These are phyloP conservation scores for Rhizopogon vesiculosus DNA, from an alignment of 768 basidiomycete species.

Conservation along the genomic window DNA sequence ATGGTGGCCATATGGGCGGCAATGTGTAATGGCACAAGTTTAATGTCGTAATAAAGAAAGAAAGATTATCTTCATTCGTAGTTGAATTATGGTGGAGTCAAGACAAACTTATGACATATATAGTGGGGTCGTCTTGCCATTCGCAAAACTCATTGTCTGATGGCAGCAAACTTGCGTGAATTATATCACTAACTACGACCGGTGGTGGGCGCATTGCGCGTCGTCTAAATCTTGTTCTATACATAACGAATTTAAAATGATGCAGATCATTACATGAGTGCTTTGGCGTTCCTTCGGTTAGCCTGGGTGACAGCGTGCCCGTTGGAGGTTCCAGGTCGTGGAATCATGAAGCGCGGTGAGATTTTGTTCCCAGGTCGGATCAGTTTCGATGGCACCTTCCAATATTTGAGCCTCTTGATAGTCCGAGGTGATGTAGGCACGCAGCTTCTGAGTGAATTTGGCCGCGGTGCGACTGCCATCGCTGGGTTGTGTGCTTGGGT, in stretches of 20 bases:
- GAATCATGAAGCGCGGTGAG: not conserved
- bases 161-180: too few species aligned
- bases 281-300: not conserved
- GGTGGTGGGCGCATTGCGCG: not conserved
- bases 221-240: not conserved
- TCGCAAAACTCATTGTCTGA: too few species aligned
- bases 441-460: not conserved
- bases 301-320: not conserved
- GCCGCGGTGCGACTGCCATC: not conserved
- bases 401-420: not conserved
- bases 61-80: too few species aligned
- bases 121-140: not conserved
- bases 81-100: not conserved
- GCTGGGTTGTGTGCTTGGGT: not conserved
- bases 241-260: not conserved
- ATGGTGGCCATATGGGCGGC: not conserved
- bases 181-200: not conserved
- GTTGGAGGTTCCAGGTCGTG: not conserved
- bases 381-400: not conserved
- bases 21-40: not conserved
- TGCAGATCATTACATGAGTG: too few species aligned
- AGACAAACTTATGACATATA: not conserved
- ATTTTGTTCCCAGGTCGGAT: not conserved
- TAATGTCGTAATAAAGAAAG: too few species aligned
- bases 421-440: not conserved